Conservation (phyloP, 2,329 filamentous ascomycete species). For the Sporothrix luriei region DNA sequence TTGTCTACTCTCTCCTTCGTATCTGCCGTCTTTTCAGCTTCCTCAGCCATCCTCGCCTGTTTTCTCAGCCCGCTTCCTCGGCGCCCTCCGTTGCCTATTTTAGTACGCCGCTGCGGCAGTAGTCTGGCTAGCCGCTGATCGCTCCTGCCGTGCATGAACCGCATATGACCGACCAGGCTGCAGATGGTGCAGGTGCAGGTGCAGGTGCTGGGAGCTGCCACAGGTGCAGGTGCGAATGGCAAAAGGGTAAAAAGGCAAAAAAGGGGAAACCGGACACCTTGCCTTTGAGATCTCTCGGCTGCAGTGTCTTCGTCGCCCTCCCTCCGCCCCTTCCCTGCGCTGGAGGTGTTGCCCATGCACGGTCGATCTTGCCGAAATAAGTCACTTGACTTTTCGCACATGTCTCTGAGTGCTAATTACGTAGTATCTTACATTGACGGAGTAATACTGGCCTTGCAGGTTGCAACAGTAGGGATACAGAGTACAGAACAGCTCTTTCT, state of each 20-base stretch:
- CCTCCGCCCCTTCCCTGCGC: background rate
- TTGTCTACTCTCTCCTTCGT: background rate
- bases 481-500: background rate
- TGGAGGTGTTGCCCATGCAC: background rate
- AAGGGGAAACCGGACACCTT: constrained; percentile 15
- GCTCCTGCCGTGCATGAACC: constrained; percentile 5
- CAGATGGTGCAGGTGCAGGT: background rate
- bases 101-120: background rate
- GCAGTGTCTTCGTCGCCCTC: background rate
- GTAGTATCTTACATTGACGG: too few species aligned
- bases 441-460: too few species aligned
- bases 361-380: constrained; percentile 19
- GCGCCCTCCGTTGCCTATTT: constrained; percentile 20
- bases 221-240: background rate
- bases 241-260: background rate
- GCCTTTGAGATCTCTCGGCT: background rate
- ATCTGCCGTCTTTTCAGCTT: background rate
- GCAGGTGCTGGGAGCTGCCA: background rate
- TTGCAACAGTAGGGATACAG: constrained; percentile 8
- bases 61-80: background rate
- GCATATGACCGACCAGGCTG: constrained; percentile 19
- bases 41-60: too few species aligned
- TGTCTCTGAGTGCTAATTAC: constrained; percentile 4
- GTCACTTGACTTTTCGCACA: constrained; percentile 11
- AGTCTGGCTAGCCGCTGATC: constrained; percentile 3